Evolutionary conservation across 441 rosid genomes (phyloP).

Genomic region (Brassica hybrid): DNA sequence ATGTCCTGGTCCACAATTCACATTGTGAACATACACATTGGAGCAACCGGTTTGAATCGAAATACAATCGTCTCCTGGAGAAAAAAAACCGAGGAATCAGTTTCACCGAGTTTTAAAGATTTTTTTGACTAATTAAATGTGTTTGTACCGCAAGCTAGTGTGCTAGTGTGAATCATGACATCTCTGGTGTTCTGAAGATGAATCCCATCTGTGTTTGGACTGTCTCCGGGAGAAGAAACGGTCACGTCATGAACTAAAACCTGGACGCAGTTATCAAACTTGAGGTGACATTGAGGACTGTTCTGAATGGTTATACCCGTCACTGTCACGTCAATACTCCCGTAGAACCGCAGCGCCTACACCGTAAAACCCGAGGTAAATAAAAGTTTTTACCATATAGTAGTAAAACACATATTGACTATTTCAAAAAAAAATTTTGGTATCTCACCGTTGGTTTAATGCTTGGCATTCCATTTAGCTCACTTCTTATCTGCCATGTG

Average conservation of each 20-base stretch:
- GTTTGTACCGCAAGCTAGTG: conserved; percentile 78
- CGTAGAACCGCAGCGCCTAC: conserved; percentile 87
- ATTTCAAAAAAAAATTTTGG: conserved; percentile 18
- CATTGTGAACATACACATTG: conserved; percentile 74
- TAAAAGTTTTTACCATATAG: not conserved
- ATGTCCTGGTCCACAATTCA: conserved; percentile 94
- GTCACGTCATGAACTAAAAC: conserved; percentile 71
- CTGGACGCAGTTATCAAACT: conserved; percentile 84
- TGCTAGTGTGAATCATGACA: conserved; percentile 66
- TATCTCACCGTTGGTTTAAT: conserved; percentile 87
- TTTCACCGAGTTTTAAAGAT: not conserved
- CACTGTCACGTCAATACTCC: conserved; percentile 74
- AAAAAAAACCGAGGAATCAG: conserved; percentile 39
- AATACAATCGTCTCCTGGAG: conserved; percentile 93
- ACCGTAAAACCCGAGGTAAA: not conserved
- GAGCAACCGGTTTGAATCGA: conserved; percentile 91
- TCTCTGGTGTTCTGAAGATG: conserved; percentile 87
- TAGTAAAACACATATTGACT: not conserved
- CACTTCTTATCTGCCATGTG: conserved; percentile 62
- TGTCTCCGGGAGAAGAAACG: conserved; percentile 79
- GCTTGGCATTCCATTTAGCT: conserved; percentile 76
- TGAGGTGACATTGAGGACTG: no score
- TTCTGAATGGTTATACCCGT: conserved; percentile 82
- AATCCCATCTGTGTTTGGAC: conserved; percentile 95
- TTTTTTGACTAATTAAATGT: not conserved